phyloP scores from a whole-genome alignment of 129 eudicot species.

The Dittrichia graveolens region DNA sequence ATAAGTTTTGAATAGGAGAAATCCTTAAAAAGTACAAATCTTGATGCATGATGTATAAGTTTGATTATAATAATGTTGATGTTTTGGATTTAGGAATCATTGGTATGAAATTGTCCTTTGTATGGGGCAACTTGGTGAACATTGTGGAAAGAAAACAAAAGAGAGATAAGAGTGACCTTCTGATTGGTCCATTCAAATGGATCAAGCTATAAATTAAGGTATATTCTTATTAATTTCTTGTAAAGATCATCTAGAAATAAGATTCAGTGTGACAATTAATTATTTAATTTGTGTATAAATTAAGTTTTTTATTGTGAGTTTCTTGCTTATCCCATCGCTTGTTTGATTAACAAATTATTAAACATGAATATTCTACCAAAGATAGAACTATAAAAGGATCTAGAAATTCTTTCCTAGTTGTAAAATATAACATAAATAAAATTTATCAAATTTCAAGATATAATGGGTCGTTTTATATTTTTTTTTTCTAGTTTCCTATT shows the following conservation, averaged over 20 bases:
- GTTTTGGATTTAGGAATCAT: conserved; percentile 24
- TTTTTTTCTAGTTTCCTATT: too few species aligned
- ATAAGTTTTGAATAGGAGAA: conserved; percentile 31
- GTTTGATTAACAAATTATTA: too few species aligned
- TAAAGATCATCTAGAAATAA: conserved; percentile 2
- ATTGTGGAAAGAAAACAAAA: conserved; percentile 29
- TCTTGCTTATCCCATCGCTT: background rate
- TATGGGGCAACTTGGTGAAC: conserved; percentile 1
- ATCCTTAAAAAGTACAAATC: conserved; percentile 21
- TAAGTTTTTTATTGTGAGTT: too few species aligned
- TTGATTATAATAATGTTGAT: background rate
- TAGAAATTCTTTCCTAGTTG: too few species aligned
- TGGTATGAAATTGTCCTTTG: conserved; percentile 7
- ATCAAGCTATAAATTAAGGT: conserved; percentile 21
- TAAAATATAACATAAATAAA: too few species aligned
- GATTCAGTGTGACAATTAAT: background rate
- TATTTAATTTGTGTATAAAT: too few species aligned
- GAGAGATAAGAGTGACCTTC: conserved; percentile 18
- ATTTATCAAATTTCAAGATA: too few species aligned
- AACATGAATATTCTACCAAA: too few species aligned
- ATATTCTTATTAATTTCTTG: conserved; percentile 32
- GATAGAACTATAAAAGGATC: too few species aligned
- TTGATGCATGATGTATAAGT: conserved; percentile 27
- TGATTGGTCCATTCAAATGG: conserved; percentile 26
- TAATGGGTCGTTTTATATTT: too few species aligned